phyloP scores from a whole-genome alignment of 208 protist genomes.

The Trypanosoma boissoni region DNA sequence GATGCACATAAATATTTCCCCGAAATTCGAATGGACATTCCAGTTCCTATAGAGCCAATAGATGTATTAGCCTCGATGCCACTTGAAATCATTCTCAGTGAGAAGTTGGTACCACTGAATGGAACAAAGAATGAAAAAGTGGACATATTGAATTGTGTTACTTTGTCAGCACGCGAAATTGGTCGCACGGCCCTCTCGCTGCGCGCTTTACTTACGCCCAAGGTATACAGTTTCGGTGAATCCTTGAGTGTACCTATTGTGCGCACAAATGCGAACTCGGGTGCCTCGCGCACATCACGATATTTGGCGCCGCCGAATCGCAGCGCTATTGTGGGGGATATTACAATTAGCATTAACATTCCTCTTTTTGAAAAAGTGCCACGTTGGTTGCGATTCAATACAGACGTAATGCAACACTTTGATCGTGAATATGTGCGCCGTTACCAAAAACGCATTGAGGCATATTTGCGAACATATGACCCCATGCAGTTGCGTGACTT shows the following conservation, averaged over 20 bases:
- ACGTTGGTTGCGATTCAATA: conserved; percentile 37
- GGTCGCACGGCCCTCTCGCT: conserved; percentile 60
- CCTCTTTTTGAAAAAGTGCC: conserved; percentile 70
- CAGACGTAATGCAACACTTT: conserved; percentile 12
- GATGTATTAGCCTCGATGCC: not conserved
- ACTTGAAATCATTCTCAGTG: conserved; percentile 24
- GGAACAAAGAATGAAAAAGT: not conserved
- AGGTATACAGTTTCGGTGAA: conserved; percentile 55
- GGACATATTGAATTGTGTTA: not conserved
- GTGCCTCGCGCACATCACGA: conserved; percentile 3
- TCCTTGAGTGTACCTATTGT: conserved; percentile 60
- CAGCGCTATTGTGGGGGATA: conserved; percentile 42
- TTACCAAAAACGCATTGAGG: conserved; percentile 61
- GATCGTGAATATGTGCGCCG: conserved; percentile 57
- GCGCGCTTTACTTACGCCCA: conserved; percentile 57
- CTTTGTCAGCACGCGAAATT: conserved; percentile 37
- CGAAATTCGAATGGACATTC: conserved; percentile 32
- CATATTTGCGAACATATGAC: conserved; percentile 43
- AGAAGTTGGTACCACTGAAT: not conserved
- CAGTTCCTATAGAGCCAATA: conserved; percentile 4
- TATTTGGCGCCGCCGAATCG: not conserved
- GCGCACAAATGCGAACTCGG: conserved; percentile 2
- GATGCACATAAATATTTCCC: conserved; percentile 30
- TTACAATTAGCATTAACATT: conserved; percentile 56
- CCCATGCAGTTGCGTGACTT: conserved; percentile 44